phyloP scores from a whole-genome alignment of 179 eudicot genomes.

The Heliamphora pulchella region DNA sequence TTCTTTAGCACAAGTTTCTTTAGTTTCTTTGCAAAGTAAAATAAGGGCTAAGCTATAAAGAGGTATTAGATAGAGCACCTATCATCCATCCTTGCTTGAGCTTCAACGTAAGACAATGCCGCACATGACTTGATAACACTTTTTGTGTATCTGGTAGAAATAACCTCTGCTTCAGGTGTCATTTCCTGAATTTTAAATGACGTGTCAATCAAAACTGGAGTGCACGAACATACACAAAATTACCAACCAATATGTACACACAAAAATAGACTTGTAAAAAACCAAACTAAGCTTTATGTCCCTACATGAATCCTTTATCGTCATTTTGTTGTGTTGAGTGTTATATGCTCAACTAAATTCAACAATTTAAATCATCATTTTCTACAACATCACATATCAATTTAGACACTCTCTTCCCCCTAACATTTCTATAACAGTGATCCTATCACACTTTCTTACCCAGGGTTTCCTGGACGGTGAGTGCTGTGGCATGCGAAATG shows the following conservation, averaged over 20 bases:
- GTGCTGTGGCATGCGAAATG: too few species aligned
- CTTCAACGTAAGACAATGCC: constrained; percentile 94
- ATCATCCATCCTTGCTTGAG: constrained; percentile 99
- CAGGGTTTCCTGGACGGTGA: too few species aligned
- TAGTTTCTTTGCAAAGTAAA: constrained; percentile 2
- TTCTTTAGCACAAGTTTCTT: background rate
- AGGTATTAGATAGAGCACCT: constrained; percentile 43
- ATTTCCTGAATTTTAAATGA: constrained; percentile 64
- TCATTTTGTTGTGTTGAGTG: too few species aligned
- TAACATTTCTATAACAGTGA: too few species aligned
- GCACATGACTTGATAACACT: constrained; percentile 92
- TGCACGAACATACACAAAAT: background rate
- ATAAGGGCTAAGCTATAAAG: constrained; percentile 1
- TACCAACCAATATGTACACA: background rate
- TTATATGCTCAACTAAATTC: too few species aligned
- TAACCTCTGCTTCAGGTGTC: constrained; percentile 89
- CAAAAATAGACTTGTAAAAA: background rate
- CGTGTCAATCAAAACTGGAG: background rate
- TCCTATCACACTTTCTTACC: too few species aligned
- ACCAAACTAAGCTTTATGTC: too few species aligned
- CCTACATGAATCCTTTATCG: too few species aligned
- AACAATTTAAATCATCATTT: too few species aligned
- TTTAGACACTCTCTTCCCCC: too few species aligned
- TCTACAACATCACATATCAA: too few species aligned
- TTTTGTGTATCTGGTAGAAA: constrained; percentile 80